Base-by-base conservation (phyloP, 306 rosid genomes). In the Lupinus albus region DNA sequence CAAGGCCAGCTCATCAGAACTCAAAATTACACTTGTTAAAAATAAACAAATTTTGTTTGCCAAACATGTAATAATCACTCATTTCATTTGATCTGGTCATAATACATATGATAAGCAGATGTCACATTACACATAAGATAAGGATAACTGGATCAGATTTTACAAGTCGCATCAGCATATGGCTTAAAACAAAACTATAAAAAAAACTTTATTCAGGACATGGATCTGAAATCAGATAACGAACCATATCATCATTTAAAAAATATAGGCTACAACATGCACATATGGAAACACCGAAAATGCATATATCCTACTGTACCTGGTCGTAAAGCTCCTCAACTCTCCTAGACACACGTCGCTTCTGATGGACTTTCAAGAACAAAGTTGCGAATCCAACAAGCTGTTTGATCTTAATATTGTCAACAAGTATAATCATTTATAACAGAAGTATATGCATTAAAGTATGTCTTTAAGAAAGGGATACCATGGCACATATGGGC, bases 291-390 rank as follows among this genome's bases (percentile, higher is more conserved):
- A 12, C 68, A 62, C 21, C 3, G 11, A n/a, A 20, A 41, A 5
- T 18, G 30, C 4, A 25, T 25, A 11, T 17, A 64, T 21, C 28
- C 30, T 38, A 49, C 0, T 21, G 20, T 77, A 89, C 96, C 98
- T 89, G 88, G 35, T 80, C 72, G 75, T 92, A 92, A 60, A 92
- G 89, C 77, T 81, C 83, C 67, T 92, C 95, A 17, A 83, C 93
- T 73, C 93, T 81, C 20, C 73, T 73, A 8, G 93, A 84, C 68
- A 83, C 28, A 25, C 50, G 54, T 33, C 41, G 76, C 64, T 80
- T 82, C 64, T 59, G 69, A 30, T 8, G 74, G 65, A 79, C 74
- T 60, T 75, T 92, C 89, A 74, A 41, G 51, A 87, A 20, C 49
- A 89, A 78, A 47, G 64, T 64, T 41, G 73, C 16, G 76, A 79